phyloP scores from a whole-genome alignment of 2,329 filamentous ascomycete genomes.

The Colletotrichum liriopes region DNA sequence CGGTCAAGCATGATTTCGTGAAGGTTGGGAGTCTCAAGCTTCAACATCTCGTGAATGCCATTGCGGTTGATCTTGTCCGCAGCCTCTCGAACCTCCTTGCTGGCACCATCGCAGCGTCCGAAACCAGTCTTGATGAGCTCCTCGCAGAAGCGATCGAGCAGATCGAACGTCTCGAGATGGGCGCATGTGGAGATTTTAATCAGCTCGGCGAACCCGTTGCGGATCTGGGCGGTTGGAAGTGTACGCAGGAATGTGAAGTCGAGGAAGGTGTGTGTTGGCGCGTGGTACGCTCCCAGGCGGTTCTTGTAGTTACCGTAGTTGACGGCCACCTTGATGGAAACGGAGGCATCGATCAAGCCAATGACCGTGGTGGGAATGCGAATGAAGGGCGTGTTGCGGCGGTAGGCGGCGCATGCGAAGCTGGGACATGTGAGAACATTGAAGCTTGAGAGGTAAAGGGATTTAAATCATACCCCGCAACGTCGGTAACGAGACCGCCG shows the following conservation, averaged over 20 bases:
- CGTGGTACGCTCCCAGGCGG: slow-evolving; percentile 80
- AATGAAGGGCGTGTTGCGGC: slow-evolving; percentile 81
- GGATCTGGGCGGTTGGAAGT: slow-evolving; percentile 76
- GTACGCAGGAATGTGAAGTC: slow-evolving; percentile 82
- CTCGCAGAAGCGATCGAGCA: slow-evolving; percentile 80
- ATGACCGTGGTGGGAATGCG: slow-evolving; percentile 83
- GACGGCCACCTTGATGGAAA: slow-evolving; percentile 84
- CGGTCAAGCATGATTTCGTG: slow-evolving; percentile 81
- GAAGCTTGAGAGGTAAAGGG: slow-evolving; percentile 48
- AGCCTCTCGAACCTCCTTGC: slow-evolving; percentile 70
- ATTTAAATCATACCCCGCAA: slow-evolving; percentile 71
- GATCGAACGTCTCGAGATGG: slow-evolving; percentile 75
- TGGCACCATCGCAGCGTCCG: slow-evolving; percentile 71
- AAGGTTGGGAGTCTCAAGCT: slow-evolving; percentile 80
- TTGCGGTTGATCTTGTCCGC: slow-evolving; percentile 79
- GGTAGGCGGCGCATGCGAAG: slow-evolving; percentile 80
- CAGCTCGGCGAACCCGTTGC: slow-evolving; percentile 82
- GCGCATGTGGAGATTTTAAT: slow-evolving; percentile 84
- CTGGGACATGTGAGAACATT: slow-evolving; percentile 52
- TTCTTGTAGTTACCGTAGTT: slow-evolving; percentile 86
- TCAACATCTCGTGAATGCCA: slow-evolving; percentile 81
- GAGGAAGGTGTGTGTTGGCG: slow-evolving; percentile 80
- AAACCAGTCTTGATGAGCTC: slow-evolving; percentile 76
- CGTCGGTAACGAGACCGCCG: slow-evolving; percentile 80
- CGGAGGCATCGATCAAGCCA: slow-evolving; percentile 81